Conservation (phyloP, 306 rosid genomes). For the Lathyrus aphaca region DNA sequence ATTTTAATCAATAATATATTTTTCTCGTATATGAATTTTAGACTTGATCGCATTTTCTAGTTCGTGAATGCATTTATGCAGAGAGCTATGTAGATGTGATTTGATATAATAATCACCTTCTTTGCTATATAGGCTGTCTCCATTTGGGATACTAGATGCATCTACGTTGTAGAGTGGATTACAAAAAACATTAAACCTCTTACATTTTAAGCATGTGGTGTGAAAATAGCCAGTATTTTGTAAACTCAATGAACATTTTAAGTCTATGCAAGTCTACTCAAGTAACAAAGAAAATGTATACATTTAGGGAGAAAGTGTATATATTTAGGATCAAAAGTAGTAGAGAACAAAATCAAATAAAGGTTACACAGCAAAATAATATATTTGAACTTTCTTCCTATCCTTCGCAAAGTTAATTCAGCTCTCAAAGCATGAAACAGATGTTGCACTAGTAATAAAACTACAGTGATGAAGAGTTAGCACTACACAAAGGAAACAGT, state of each 20-base stretch:
- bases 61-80: too few species aligned
- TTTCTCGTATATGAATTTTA: too few species aligned
- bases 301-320: neutral
- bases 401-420: too few species aligned
- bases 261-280: neutral
- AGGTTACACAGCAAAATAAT: neutral
- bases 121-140: neutral
- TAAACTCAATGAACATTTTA: neutral
- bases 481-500: constrained; percentile 51
- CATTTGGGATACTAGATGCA: constrained; percentile 8
- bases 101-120: neutral
- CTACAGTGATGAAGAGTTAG: too few species aligned
- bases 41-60: too few species aligned
- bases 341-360: constrained; percentile 2
- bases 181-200: too few species aligned
- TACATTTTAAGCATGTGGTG: too few species aligned
- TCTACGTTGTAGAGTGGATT: neutral
- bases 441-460: too few species aligned
- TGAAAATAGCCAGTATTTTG: neutral
- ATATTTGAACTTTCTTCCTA: too few species aligned
- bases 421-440: too few species aligned
- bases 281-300: neutral
- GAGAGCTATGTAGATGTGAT: neutral
- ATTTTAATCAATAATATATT: too few species aligned
- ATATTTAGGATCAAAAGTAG: too few species aligned